These are phyloP conservation scores for Flaveria brownii DNA, from an alignment of 129 eudicot species.

Conservation along the genomic window DNA sequence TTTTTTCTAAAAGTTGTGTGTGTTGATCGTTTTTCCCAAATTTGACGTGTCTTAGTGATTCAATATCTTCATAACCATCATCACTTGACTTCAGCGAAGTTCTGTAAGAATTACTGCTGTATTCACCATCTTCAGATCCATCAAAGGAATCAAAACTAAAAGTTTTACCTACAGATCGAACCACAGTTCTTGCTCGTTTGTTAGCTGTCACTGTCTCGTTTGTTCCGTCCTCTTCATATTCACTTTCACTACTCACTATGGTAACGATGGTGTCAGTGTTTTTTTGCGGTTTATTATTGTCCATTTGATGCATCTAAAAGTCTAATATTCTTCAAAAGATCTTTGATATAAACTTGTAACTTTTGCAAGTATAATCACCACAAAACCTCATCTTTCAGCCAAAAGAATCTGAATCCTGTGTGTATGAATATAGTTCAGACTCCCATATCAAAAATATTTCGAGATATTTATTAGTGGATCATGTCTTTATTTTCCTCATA, in stretches of 20 bases:
- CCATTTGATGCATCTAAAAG: slow-evolving; percentile 44
- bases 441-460: slow-evolving; percentile 9
- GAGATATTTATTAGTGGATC: background rate
- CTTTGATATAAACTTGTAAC: background rate
- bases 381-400: slow-evolving; percentile 21
- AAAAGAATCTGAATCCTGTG: slow-evolving; percentile 23
- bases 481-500: slow-evolving; percentile 20
- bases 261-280: slow-evolving; percentile 43
- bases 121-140: slow-evolving; percentile 42
- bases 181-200: slow-evolving; percentile 42
- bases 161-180: slow-evolving; percentile 41
- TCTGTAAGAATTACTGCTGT: slow-evolving; percentile 30
- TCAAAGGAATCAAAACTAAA: slow-evolving; percentile 33
- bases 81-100: slow-evolving; percentile 36
- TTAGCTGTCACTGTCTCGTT: slow-evolving; percentile 22
- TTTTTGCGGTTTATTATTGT: slow-evolving; percentile 30
- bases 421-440: slow-evolving; percentile 23
- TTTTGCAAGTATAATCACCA: slow-evolving; percentile 25
- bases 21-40: slow-evolving; percentile 40
- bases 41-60: slow-evolving; percentile 40
- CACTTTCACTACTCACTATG: slow-evolving; percentile 53
- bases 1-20: slow-evolving; percentile 44
- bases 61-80: slow-evolving; percentile 29
- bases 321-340: slow-evolving; percentile 20
- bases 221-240: slow-evolving; percentile 35